Evolutionary conservation across 2,329 filamentous ascomycete species (phyloP).

Genomic region (Cercospora zeina): DNA sequence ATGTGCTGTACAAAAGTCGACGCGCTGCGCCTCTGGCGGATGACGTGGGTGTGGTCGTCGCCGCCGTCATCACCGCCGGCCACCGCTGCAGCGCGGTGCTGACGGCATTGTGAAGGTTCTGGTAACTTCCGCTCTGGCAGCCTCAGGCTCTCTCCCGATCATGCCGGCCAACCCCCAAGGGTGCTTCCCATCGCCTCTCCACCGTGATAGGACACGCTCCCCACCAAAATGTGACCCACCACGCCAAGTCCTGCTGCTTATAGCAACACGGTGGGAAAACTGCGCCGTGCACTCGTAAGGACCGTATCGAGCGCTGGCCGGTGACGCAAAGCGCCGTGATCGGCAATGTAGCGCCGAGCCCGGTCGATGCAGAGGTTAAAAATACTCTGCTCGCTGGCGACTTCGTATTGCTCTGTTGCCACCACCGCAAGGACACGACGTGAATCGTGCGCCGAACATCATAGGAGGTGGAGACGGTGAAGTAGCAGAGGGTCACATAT

Average conservation of each 20-base stretch:
- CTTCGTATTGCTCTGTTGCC: slow-evolving; percentile 8
- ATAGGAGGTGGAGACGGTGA: too few relatives aligned
- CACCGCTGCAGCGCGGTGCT: too few relatives aligned
- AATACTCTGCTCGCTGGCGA: neutral
- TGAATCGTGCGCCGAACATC: neutral
- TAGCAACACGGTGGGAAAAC: neutral
- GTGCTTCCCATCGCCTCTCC: too few relatives aligned
- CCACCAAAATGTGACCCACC: slow-evolving; percentile 1
- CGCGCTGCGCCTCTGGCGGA: neutral
- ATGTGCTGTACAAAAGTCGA: neutral
- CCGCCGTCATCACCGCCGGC: neutral
- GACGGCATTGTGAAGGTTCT: too few relatives aligned
- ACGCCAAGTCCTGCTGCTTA: neutral
- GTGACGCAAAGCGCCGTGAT: neutral
- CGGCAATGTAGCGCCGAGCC: neutral
- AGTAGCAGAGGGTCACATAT: neutral
- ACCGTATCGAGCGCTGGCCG: neutral
- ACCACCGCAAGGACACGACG: neutral
- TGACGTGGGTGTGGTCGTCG: neutral
- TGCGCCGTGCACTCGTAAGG: neutral
- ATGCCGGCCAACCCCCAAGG: too few relatives aligned
- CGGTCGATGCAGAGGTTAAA: neutral
- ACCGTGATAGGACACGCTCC: neutral
- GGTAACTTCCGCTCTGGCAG: neutral
- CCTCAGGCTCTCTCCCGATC: neutral